Base-by-base conservation (phyloP, 176 grass and related monocot species). In the Rhynchospora pubera region DNA sequence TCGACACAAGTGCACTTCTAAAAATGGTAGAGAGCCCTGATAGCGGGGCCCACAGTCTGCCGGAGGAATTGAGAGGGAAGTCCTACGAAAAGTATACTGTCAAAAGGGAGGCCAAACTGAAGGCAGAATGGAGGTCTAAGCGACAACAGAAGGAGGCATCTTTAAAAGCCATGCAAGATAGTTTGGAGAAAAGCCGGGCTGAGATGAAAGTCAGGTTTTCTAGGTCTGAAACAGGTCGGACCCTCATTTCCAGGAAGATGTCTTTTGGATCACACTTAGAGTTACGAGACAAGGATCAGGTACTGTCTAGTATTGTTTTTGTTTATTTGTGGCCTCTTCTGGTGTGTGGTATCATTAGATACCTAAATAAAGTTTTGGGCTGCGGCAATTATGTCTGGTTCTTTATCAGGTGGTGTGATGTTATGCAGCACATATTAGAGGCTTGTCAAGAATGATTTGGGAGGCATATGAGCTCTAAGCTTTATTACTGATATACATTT, bases 51-150 rank as follows among this genome's bases (percentile, higher is more conserved):
- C 81, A 91, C 34, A 93, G 89, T 83, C 57, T 90, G 76, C 81
- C 78, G 52, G 90, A 98, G 82, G 95, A 98, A 65, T 89, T 87
- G 4, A 91, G 89, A 88, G 95, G 95, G 88, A 98, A 93, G 50
- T 98, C 90, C 28, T 98, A 98, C 87, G 92, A 98, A 22, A 91
- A 94, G 72, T 98, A 98, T 85, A 94, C 86, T 89, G 83, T 91
- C 66, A 98, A 90, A 87, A 91, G 95, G 57, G 85, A 98, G 80
- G 90, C 90, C 76, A 98, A 98, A 79, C 87, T 98, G 65, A 89
- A 87, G 92, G 90, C 89, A 86, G 92, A 90, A 83, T 94, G 95
- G 89, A 85, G 86, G 86, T 56, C 87, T 77, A 89, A 91, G 77
- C 79, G 89, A 73, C 83, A 66, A 68, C 83, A 98, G 81, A 98